These are phyloP conservation scores for Mycena vulgaris DNA, from an alignment of 768 basidiomycete species.

Conservation along the genomic window DNA sequence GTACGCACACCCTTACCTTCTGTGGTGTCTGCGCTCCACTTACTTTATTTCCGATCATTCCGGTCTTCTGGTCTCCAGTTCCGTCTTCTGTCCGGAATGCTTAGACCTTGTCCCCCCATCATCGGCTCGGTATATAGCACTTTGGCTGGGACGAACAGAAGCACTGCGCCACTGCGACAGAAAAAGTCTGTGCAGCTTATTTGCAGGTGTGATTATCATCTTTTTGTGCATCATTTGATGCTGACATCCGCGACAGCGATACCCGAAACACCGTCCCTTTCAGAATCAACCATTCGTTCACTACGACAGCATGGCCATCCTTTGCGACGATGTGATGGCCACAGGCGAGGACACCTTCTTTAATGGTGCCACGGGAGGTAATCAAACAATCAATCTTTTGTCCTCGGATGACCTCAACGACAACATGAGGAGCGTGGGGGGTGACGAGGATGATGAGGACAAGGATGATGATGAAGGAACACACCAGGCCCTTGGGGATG, in stretches of 20 bases:
- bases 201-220: neutral
- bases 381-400: neutral
- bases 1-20: no score
- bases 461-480: neutral
- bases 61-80: no score
- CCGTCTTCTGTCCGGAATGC: no score
- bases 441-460: neutral
- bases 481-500: neutral
- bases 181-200: neutral
- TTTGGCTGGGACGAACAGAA: neutral
- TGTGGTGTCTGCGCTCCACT: no score
- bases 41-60: no score
- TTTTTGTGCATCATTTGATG: neutral
- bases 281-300: no score
- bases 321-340: conserved; percentile 1
- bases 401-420: neutral
- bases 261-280: neutral
- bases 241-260: neutral
- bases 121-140: no score
- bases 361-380: neutral
- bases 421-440: neutral
- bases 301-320: conserved; percentile 7
- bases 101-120: no score
- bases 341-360: neutral
- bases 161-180: neutral